Conservation (phyloP, 1,139 yeast genomes). For the Scheffersomyces quercinus region DNA sequence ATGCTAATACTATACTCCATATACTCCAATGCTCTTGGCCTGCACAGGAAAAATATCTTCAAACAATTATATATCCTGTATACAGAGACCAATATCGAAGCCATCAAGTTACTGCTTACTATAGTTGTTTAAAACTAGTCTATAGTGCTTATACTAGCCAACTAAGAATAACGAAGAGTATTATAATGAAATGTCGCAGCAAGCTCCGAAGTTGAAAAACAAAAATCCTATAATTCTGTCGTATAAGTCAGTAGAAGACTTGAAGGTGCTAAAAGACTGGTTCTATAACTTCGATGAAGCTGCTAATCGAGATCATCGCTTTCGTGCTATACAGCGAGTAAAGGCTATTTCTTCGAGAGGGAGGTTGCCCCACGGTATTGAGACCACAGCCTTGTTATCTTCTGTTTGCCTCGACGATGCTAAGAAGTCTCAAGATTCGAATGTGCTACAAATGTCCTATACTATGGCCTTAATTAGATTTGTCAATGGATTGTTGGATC, state of each 20-base stretch:
- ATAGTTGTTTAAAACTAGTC: too few species aligned
- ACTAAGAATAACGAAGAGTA: too few species aligned
- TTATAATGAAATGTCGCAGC: too few species aligned
- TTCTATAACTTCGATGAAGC: slow-evolving; percentile 46
- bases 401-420: slow-evolving; percentile 42
- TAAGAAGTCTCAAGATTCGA: slow-evolving; percentile 20
- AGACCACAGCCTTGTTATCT: slow-evolving; percentile 61
- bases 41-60: too few species aligned
- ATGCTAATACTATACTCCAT: too few species aligned
- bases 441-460: slow-evolving; percentile 51
- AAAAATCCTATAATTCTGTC: slow-evolving; percentile 53
- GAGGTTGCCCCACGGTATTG: slow-evolving; percentile 47
- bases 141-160: too few species aligned
- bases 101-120: too few species aligned
- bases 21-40: too few species aligned
- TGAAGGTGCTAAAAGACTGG: slow-evolving; percentile 55
- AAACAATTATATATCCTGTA: too few species aligned
- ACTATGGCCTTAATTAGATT: slow-evolving; percentile 82
- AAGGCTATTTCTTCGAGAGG: slow-evolving; percentile 40
- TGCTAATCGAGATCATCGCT: slow-evolving; percentile 21
- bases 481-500: slow-evolving; percentile 90
- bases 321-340: slow-evolving; percentile 48
- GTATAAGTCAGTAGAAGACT: slow-evolving; percentile 54
- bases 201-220: slow-evolving; percentile 2
- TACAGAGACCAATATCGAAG: too few species aligned